Base-by-base conservation (phyloP, 2,329 filamentous ascomycete species). In the Xylariaceae sp. region DNA sequence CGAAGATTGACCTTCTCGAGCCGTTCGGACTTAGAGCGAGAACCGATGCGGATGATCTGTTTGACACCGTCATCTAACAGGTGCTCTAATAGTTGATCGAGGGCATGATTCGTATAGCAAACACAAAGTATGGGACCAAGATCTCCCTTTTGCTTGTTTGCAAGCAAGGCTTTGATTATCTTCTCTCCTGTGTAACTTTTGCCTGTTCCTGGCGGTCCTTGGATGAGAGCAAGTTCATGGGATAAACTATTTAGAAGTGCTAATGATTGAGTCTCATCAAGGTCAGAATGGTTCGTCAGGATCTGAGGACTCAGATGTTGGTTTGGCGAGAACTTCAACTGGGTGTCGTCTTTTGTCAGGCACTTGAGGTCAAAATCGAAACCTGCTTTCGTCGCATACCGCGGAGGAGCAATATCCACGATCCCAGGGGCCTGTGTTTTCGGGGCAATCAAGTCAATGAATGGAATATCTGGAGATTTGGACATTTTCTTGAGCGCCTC, bases 161-260 rank as follows among this genome's bases (percentile, higher is more conserved):
- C 60, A 3, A 85, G 59, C 6, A 85, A 60, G 0, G 75, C 71
- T 51, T 77, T 76, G 51, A 86, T 75, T n/a, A 87, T 62, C 39
- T 76, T 72, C 2, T 81, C 72, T 2, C 83, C 84, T 0, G 77
- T 73, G 54, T 77, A 87, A 4, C 73, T 78, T 60, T 89, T 89
- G 0, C 86, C 85, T 0, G 85, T 89, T 0, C 86, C 85, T 0
- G 85, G 85, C 0, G 85, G 85, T 0, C 86, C 86, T 67, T 89
- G 84, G 11, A 87, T 84, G 5, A 87, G 68, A 1, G 81, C 76
- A 9, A 86, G 63, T 32, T 74, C 72, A 1, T 74, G 71, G 0
- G 68, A 72, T 0, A 88, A 64, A 2, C 80, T 73, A 15, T 74
- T 67, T 0, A 84, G 54, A 0, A 87, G 62, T 1, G 82, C 80